Base-by-base conservation (phyloP, 2,329 filamentous ascomycete genomes). In the Claviceps sp. region DNA sequence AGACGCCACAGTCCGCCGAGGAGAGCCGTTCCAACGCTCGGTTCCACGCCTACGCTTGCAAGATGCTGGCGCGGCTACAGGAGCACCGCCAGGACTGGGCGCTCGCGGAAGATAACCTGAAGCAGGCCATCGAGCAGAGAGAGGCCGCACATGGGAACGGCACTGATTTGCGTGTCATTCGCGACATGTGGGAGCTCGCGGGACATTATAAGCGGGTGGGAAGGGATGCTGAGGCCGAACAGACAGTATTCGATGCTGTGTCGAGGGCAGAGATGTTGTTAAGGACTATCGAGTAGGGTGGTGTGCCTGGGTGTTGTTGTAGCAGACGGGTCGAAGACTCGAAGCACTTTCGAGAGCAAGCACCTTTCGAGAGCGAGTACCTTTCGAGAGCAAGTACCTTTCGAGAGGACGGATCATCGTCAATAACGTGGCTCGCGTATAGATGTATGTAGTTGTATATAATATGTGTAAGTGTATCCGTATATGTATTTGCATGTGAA, bases 161-260 rank as follows among this genome's bases (percentile, higher is more conserved):
- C 46, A 64, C 61, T 46, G 61, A 68, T 47, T 45, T 68, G 55
- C 62, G 66, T 30, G 66, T 68, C 30, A 65, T 68, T 44, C 61
- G 66, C 43, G 66, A 68, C 55, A 65, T 68, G 62, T 68, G 66
- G 66, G 66, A 68, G 55, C 61, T 68, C 7, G 64, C 65, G 17
- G 61, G 57, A 3, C 63, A 68, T 52, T 66, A 63, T 44, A 57
- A 65, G 47, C 61, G 60, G 50, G 58, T 61, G 22, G 65, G 65
- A 5, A 61, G 59, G 47, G 54, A 54, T 26, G 58, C 60, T 3
- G 60, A 60, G 6, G 64, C 66, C 2, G 48, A 60, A 5, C 52
- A 54, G 30, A 64, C 61, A n/a, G 61, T 60, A 11, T 55, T 59
- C 5, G 66, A 68, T 48, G 66, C 66, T 22, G 54, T 68, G 6